Evolutionary conservation across 257 asterid species (phyloP).

Genomic region (Solanum dulcamara): DNA sequence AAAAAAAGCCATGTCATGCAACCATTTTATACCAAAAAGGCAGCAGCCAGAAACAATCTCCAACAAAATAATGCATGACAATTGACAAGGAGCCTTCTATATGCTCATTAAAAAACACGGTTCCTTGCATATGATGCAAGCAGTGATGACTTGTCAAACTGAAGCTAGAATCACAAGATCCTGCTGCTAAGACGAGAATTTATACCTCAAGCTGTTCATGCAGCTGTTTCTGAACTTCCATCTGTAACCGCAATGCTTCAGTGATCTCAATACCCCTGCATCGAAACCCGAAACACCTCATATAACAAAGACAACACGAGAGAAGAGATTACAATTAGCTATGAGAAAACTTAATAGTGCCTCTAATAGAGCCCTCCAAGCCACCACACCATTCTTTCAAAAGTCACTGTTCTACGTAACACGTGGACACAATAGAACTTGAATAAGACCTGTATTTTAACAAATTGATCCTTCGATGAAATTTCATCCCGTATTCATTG

Average conservation of each 20-base stretch:
- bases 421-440: background rate
- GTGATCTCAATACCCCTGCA: conserved; percentile 8
- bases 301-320: background rate
- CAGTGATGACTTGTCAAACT: background rate
- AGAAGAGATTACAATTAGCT: background rate
- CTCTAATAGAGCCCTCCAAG: background rate
- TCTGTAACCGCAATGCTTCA: conserved; percentile 12
- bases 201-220: conserved; percentile 14
- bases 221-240: conserved; percentile 16
- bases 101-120: background rate
- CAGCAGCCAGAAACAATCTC: background rate
- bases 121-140: background rate
- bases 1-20: background rate
- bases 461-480: too few species aligned
- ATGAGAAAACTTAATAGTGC: background rate
- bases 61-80: background rate
- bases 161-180: background rate
- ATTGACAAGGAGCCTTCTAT: background rate
- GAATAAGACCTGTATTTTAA: too few species aligned
- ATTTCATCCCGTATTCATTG: too few species aligned
- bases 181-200: background rate
- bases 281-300: background rate
- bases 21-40: background rate
- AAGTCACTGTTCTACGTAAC: background rate
- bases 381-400: background rate